Base-by-base conservation (phyloP, 2,329 filamentous ascomycete genomes). In the Lasiodiplodia gonubiensis region DNA sequence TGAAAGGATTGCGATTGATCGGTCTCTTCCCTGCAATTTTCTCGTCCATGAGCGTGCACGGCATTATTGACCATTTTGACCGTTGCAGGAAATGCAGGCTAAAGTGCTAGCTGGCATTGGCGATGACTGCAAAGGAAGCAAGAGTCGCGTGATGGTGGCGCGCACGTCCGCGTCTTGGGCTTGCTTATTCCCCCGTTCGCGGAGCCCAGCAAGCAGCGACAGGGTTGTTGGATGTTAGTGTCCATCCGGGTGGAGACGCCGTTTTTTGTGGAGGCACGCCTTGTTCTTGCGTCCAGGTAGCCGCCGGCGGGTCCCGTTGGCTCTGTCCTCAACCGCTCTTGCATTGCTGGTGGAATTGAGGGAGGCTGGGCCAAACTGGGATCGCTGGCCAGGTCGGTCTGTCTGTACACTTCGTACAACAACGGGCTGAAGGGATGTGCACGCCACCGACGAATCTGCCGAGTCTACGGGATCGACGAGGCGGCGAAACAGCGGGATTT, bases 241-340 rank as follows among this genome's bases (percentile, higher is more conserved):
- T 21, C 42, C 42, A 10, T 46, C 42, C n/a, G 59, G 30, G 49
- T 23, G 46, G 46, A 63, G 42, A 46, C 42, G 42, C 59, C 30
- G 59, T 49, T 52, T 35, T 61, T 63, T 51, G 59, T 63, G 59
- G 59, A 63, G 52, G 39, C 35, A n/a, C 59, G 30, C 59, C 59
- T 63, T 23, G 27, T n/a, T 25, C n/a, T 39, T 18, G n/a, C 37
- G 53, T 35, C 52, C 49, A 25, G 42, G 10, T 10, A 46, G 8
- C 42, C 42, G 21, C 42, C 42, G 18, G 14, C 18, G 42, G 42
- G 30, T 33, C 21, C 42, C 42, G 42, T 46, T n/a, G 42, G 42
- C 21, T n/a, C 21, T 11, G 21, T n/a, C 42, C n/a, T 46, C 7
- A 10, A 21, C 42, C n/a, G n/a, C 21, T 55, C 33, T n/a, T 37